Evolutionary conservation across 768 basidiomycete species (phyloP), one percentile per base, ranked within the genome.

Genomic region (Tricholomella constricta): DNA sequence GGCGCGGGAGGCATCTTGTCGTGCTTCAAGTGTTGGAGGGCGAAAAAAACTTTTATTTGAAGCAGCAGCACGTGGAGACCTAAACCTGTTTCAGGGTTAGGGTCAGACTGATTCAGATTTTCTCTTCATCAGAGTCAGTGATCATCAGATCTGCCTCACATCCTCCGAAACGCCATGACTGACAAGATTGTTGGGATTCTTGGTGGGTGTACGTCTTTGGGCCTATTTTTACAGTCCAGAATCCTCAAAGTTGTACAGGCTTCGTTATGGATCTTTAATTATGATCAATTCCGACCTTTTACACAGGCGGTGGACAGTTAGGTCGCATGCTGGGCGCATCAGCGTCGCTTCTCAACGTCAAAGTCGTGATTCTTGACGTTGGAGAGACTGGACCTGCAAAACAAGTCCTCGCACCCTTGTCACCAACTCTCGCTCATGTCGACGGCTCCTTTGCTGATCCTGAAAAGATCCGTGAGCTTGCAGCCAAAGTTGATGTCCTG

Each of bases 271-370:
- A 26, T 45, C 44, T 40, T 54, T 53, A 34, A 41, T 41, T 38
- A n/a, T 14, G 45, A 44, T 50, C 29, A 35, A n/a, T 36, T 29
- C 31, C 36, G 32, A 57, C 15, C 55, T 56, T 62, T 66, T 66
- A 40, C 34, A 44, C 58, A 95, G 96, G 96, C 57, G 97, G 97
- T 32, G 95, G 96, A 57, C 96, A 98, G 72, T 84, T 99, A 22
- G 96, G 96, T 22, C 92, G 96, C 20, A 99, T 99, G 97, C 81
- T 99, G 12, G 91, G 88, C 4, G 86, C 87, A 27, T 86, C 95
- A 0, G 95, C 96, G 3, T 87, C 94, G 2, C 79, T 93, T 27
- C 80, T 98, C 45, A 91, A 94, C 63, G 78, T 97, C 61, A 82
- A 88, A 35, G 74, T 95, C 15, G 70, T 94, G 27, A 83, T 97